These are phyloP conservation scores for Podila minutissima DNA, from an alignment of 192 early-diverging fungal species.

Conservation along the genomic window DNA sequence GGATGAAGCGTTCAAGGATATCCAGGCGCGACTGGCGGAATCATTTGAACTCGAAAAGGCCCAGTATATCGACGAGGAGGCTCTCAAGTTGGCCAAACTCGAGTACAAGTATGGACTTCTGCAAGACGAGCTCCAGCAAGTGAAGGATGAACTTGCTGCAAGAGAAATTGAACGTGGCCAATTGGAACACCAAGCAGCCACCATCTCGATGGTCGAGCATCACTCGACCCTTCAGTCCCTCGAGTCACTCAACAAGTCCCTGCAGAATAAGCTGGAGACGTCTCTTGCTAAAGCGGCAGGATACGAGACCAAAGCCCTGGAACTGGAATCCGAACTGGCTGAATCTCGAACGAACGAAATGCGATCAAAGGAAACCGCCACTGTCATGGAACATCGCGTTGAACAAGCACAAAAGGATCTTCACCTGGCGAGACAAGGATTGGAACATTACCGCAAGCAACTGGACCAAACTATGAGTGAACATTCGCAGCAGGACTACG, in stretches of 20 bases:
- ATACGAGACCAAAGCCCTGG: not conserved
- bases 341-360: not conserved
- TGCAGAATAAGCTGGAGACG: not conserved
- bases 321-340: not conserved
- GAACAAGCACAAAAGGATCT: no score
- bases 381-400: not conserved
- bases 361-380: not conserved
- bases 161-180: not conserved
- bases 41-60: constrained; percentile 39
- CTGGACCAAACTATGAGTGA: no score
- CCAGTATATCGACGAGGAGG: constrained; percentile 35
- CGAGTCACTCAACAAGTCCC: not conserved
- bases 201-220: not conserved
- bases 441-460: no score
- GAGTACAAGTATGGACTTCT: constrained; percentile 23
- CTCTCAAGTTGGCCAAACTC: constrained; percentile 25
- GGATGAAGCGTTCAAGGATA: constrained; percentile 39
- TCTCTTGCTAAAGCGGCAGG: not conserved
- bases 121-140: constrained; percentile 8
- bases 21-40: constrained; percentile 25
- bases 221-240: not conserved
- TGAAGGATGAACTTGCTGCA: not conserved
- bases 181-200: not conserved
- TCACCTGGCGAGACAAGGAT: no score
- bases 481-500: no score